These are phyloP conservation scores for Licmophora abbreviata DNA, from an alignment of 108 stramenopile species.

Conservation along the genomic window DNA sequence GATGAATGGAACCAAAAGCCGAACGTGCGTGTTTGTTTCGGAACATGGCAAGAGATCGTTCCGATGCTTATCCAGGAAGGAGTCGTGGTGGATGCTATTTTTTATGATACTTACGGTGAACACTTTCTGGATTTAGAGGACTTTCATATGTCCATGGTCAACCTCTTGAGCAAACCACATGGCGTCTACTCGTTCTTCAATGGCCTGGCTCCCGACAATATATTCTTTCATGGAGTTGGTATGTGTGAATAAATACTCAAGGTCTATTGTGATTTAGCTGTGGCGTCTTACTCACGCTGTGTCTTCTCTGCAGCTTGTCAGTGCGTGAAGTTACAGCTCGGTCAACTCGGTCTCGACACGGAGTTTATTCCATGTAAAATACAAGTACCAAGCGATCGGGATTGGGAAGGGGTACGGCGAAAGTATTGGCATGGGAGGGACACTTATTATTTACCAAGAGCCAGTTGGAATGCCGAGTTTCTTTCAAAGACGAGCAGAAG, in stretches of 20 bases:
- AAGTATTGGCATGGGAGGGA: constrained; percentile 90
- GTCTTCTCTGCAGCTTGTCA: no score
- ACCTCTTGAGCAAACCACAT: constrained; percentile 46
- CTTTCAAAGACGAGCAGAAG: no score
- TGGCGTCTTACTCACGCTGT: background rate
- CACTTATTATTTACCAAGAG: constrained; percentile 79
- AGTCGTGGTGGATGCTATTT: constrained; percentile 76
- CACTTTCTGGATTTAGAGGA: constrained; percentile 84
- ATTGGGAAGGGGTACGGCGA: constrained; percentile 85
- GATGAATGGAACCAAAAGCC: constrained; percentile 81
- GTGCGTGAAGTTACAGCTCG: constrained; percentile 73
- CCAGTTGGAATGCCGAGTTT: constrained; percentile 65
- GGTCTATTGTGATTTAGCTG: constrained; percentile 3
- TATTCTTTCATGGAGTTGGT: constrained; percentile 96
- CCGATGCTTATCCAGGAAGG: constrained; percentile 43
- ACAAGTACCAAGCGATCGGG: constrained; percentile 50
- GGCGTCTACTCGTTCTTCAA: constrained; percentile 90
- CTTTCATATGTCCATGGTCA: constrained; percentile 63
- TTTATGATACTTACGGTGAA: constrained; percentile 94
- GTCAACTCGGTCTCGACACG: constrained; percentile 58
- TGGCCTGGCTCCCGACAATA: constrained; percentile 90
- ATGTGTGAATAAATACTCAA: no score
- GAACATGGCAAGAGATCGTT: constrained; percentile 85
- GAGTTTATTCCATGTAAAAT: constrained; percentile 80
- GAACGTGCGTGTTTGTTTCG: constrained; percentile 68